These are phyloP conservation scores for Vitis amurensis DNA, from an alignment of 164 flowering plant species.

Conservation along the genomic window DNA sequence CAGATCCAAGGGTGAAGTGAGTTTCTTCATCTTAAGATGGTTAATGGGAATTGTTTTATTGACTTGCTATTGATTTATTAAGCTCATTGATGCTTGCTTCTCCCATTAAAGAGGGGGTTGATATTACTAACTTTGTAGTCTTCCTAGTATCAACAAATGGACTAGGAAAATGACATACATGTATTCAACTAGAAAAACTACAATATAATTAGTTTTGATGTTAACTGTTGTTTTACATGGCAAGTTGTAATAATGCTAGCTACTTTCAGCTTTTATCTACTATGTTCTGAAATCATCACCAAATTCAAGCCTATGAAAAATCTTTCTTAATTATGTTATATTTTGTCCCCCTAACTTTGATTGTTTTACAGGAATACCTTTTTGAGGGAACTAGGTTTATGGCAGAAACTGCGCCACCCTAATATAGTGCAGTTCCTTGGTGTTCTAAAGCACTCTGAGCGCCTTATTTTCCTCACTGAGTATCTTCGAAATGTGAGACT, in stretches of 20 bases:
- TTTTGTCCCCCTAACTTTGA: background rate
- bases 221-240: too few species aligned
- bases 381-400: conserved; percentile 52
- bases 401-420: conserved; percentile 67
- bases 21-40: conserved; percentile 11
- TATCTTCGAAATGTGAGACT: conserved; percentile 52
- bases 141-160: too few species aligned
- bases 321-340: too few species aligned
- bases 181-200: background rate
- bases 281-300: background rate
- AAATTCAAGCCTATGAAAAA: too few species aligned
- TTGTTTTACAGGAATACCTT: conserved; percentile 35
- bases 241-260: background rate
- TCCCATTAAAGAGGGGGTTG: too few species aligned
- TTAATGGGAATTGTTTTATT: background rate
- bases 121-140: too few species aligned
- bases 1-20: conserved; percentile 52
- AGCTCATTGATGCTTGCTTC: background rate
- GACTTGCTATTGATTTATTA: background rate
- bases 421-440: conserved; percentile 73
- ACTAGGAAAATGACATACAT: too few species aligned
- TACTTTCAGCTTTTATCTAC: background rate
- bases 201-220: background rate
- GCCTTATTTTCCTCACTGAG: conserved; percentile 60
- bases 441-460: conserved; percentile 47